These are phyloP conservation scores for Firmiana major DNA, from an alignment of 345 rosid species.

Conservation along the genomic window DNA sequence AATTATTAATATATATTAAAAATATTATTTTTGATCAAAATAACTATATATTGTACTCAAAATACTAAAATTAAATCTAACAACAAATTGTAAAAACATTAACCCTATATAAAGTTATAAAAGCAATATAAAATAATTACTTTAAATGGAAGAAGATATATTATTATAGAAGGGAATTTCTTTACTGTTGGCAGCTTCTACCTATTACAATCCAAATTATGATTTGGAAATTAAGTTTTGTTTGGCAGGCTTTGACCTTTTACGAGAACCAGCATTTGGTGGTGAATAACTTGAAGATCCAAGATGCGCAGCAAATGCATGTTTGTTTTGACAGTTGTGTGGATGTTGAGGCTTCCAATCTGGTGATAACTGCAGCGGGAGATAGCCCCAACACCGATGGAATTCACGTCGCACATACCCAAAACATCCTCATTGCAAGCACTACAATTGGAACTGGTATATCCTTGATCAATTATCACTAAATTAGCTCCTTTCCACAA, in stretches of 20 bases:
- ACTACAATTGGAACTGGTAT: conserved; percentile 62
- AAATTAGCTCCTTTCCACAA: not conserved
- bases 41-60: too few relatives aligned
- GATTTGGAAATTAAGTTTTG: not conserved
- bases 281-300: conserved; percentile 44
- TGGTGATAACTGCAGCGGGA: conserved; percentile 46
- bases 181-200: too few relatives aligned
- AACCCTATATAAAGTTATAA: too few relatives aligned
- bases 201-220: not conserved
- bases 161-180: too few relatives aligned
- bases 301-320: conserved; percentile 68
- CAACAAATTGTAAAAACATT: too few relatives aligned
- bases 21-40: too few relatives aligned
- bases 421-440: conserved; percentile 45
- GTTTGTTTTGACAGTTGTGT: conserved; percentile 46
- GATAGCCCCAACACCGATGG: conserved; percentile 89
- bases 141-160: too few relatives aligned
- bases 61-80: too few relatives aligned
- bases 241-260: conserved; percentile 65
- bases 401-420: conserved; percentile 58
- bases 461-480: too few relatives aligned
- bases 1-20: too few relatives aligned
- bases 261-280: conserved; percentile 39
- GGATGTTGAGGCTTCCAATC: conserved; percentile 44
- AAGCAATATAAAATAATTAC: too few relatives aligned